These are phyloP conservation scores for Chalciporus sphaerocephalus DNA, from an alignment of 768 basidiomycete species.

Conservation along the genomic window DNA sequence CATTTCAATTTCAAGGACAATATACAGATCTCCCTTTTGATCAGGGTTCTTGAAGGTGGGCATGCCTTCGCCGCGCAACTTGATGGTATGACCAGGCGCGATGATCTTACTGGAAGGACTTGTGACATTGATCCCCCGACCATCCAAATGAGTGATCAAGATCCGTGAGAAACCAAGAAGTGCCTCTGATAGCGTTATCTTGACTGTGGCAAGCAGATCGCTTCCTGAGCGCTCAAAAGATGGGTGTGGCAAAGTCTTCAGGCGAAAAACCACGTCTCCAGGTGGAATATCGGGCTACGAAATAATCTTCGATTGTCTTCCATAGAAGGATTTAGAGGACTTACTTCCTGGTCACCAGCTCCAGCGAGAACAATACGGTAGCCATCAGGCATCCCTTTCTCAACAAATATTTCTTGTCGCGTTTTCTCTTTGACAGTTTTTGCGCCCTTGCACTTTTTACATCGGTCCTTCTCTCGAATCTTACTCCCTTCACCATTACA, in stretches of 20 bases:
- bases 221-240: conserved; percentile 81
- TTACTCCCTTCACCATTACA: conserved; percentile 68
- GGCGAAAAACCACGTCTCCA: conserved; percentile 86
- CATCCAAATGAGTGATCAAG: conserved; percentile 87
- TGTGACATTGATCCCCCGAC: conserved; percentile 78
- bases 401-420: conserved; percentile 80
- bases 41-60: conserved; percentile 64
- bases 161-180: conserved; percentile 93
- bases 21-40: conserved; percentile 74
- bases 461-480: conserved; percentile 84
- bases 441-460: conserved; percentile 92
- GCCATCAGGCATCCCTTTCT: conserved; percentile 80
- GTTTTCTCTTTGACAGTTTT: conserved; percentile 85
- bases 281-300: conserved; percentile 76
- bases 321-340: conserved; percentile 3
- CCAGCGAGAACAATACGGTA: conserved; percentile 87
- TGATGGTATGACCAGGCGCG: conserved; percentile 66
- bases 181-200: conserved; percentile 90
- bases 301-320: conserved; percentile 4
- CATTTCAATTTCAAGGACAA: conserved; percentile 87
- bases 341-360: conserved; percentile 86
- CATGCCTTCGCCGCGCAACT: conserved; percentile 87
- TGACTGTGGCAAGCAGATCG: conserved; percentile 74
- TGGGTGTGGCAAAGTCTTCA: conserved; percentile 63
- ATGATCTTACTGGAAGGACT: conserved; percentile 75